Base-by-base conservation (phyloP, 495 filamentous ascomycete species). In the Achaetomiella virescens region DNA sequence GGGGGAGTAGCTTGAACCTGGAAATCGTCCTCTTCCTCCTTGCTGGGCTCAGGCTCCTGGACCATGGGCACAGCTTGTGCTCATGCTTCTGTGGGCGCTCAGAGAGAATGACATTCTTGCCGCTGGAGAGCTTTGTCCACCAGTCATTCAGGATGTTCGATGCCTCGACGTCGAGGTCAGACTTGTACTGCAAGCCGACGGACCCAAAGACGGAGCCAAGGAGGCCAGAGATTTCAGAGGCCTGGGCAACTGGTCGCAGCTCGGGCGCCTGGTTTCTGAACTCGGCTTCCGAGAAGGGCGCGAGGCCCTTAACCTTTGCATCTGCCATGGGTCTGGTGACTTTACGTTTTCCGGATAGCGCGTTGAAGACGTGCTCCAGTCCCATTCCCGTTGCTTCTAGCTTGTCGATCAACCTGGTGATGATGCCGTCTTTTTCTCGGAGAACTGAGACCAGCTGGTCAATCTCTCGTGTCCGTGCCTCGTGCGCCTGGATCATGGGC, bases 351-450 rank as follows among this genome's bases (percentile, higher is more conserved):
- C 80, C 76, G 3, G 79, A 75, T 18, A 82, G 78, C 15, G 82
- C 78, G 15, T 85, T 86, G 70, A 95, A 89, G 2, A 91, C 76
- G 21, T 80, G 75, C 14, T 82, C 81, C 6, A 92, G 69, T 27
- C 90, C 87, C 2, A 81, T 76, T 1, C 84, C 81, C 43, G 82
- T 79, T 0, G 81, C 72, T 54, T 89, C 86, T n/a, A 93, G 73
- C 61, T 88, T 90, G 66, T 95, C 89, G 9, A 89, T 73, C 21
- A 96, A 64, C 55, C 84, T 88, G 17, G 77, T 74, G 54, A 96
- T 88, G 17, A 89, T 79, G 61, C 75, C 80, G 67, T 96, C 91
- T 69, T 96, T 96, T 33, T 91, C 84, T 55, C 75, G 77, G 10
- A 96, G 62, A 22, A 76, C 74, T 8, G 77, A 66, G 22, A 85